A percentile compares a stretch with the other conserved stretches of the same genome.
Evolutionary conservation across 1,139 yeast genomes (phyloP).

Genomic region (Suzukiozyma palmioleophila): DNA sequence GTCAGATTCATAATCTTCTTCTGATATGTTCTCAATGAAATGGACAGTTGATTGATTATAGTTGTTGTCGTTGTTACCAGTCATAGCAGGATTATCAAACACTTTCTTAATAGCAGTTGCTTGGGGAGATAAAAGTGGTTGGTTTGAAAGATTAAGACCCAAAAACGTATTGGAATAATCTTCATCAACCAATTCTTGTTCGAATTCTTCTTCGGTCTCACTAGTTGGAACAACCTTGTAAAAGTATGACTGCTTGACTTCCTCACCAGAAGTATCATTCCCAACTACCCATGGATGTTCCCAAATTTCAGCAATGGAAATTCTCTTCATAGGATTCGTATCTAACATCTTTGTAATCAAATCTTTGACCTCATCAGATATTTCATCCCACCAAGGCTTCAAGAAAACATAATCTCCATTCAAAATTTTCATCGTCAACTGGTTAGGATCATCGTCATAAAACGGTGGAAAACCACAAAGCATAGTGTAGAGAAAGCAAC

Average conservation of each 20-base stretch:
- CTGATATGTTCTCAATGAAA: slow-evolving; percentile 21
- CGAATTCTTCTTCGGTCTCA: slow-evolving; percentile 4
- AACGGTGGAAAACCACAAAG: slow-evolving; percentile 96
- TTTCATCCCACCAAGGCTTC: slow-evolving; percentile 97
- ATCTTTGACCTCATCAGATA: slow-evolving; percentile 71
- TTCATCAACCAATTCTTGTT: slow-evolving; percentile 1
- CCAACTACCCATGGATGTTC: slow-evolving; percentile 39
- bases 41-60: slow-evolving; percentile 13
- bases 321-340: slow-evolving; percentile 61
- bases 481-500: slow-evolving; percentile 85
- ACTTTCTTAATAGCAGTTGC: slow-evolving; percentile 46
- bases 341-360: slow-evolving; percentile 52
- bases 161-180: slow-evolving; percentile 7
- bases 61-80: slow-evolving; percentile 12
- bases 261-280: slow-evolving; percentile 4
- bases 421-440: slow-evolving; percentile 78
- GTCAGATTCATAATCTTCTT: slow-evolving; percentile 12
- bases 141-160: slow-evolving; percentile 8
- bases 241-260: slow-evolving; percentile 8
- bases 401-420: slow-evolving; percentile 79
- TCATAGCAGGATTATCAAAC: slow-evolving; percentile 44
- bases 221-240: slow-evolving; percentile 6
- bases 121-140: slow-evolving; percentile 29
- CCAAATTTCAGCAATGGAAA: slow-evolving; percentile 62
- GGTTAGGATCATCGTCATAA: slow-evolving; percentile 81